phyloP scores from a whole-genome alignment of 2,329 filamentous ascomycete species.

The Fulvia fulva region DNA sequence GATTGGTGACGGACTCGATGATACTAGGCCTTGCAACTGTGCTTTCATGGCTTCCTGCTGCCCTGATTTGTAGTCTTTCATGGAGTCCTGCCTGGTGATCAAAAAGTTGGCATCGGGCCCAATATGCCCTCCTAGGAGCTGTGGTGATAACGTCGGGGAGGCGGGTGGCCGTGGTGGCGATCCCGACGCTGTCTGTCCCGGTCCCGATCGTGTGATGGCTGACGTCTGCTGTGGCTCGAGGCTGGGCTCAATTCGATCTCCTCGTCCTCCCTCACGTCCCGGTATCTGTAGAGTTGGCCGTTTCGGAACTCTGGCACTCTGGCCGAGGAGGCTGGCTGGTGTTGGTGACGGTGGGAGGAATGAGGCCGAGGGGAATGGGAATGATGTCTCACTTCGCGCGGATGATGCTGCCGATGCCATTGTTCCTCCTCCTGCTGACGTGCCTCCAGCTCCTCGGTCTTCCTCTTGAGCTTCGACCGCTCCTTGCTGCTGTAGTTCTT shows the following conservation, averaged over 20 bases:
- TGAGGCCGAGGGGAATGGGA: conserved; percentile 27
- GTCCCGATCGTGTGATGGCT: conserved; percentile 24
- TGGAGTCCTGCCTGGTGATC: conserved; percentile 9
- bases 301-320: conserved; percentile 19
- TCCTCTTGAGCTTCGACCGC: conserved; percentile 23
- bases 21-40: conserved; percentile 12
- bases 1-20: not conserved
- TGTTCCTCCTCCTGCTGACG: conserved; percentile 25
- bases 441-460: conserved; percentile 25
- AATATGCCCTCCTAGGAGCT: conserved; percentile 33
- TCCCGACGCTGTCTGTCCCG: conserved; percentile 28
- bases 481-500: conserved; percentile 34
- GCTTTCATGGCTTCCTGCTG: conserved; percentile 13
- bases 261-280: conserved; percentile 17
- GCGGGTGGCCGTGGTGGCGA: conserved; percentile 29
- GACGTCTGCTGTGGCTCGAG: conserved; percentile 13
- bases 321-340: conserved; percentile 20
- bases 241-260: conserved; percentile 21
- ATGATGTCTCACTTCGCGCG: conserved; percentile 22
- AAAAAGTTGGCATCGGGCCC: conserved; percentile 31
- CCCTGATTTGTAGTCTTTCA: conserved; percentile 14
- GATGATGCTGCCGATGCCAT: conserved; percentile 19
- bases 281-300: conserved; percentile 17
- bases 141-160: conserved; percentile 31
- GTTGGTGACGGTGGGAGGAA: conserved; percentile 20